Base-by-base conservation (phyloP, 495 filamentous ascomycete genomes). In the Penicillium canescens region DNA sequence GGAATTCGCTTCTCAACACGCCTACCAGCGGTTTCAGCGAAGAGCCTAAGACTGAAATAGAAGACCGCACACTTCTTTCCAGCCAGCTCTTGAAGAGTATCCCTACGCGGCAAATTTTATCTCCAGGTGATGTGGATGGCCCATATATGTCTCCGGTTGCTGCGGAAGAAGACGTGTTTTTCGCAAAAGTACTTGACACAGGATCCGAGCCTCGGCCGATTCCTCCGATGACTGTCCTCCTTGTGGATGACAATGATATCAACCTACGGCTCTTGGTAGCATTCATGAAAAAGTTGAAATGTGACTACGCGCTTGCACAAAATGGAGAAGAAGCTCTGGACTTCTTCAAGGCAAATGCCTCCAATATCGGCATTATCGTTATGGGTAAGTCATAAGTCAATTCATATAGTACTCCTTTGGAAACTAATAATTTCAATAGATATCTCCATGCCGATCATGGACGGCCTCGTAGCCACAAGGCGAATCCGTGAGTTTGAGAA, bases 371-470 rank as follows among this genome's bases (percentile, higher is more conserved):
- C 31, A 68, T 82, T 6, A 64, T 78, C 21, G 70, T 82, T 11
- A 82, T 84, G 81, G 80, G 69, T 72, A 57, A 16, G 49, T 35
- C 14, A 10, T 28, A 9, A 0, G 3, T 36, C 12, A 37, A 9
- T 9, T 12, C 12, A 3, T 3, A 23, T 12, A 33, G 6, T 8
- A 33, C 14, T 36, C 21, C 24, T 21, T 3, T 33, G 3, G 36
- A 21, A 18, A 21, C 26, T n/a, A 37, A 33, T 46, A 38, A 18
- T 8, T 24, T 33, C 18, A 14, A 43, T 42, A 72, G 68, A 82
- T 59, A 78, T 85, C 12, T 75, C 74, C 39, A 86, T 86, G 83
- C 82, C 83, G 1, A 59, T 81, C 42, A 84, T 84, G 80, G 70
- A 80, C 46, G 81, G 80, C 0, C 70, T 81, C 20, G 79, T 81